These are phyloP conservation scores for Toxoplasma gondii DNA, from an alignment of 169 alveolate species.

Conservation along the genomic window DNA sequence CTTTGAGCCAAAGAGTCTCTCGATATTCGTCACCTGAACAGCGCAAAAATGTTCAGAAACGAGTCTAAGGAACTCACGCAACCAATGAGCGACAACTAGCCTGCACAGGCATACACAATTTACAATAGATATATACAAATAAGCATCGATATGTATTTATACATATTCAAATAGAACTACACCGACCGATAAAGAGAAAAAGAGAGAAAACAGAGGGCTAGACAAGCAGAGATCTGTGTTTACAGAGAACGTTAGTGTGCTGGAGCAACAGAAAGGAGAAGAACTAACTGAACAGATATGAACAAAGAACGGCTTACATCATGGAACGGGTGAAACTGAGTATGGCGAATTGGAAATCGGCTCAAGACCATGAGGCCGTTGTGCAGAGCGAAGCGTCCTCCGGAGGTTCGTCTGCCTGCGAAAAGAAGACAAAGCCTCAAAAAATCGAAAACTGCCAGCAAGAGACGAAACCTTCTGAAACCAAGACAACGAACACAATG, in stretches of 20 bases:
- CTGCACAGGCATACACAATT: too few species aligned
- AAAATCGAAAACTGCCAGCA: background rate
- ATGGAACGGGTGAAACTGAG: slow-evolving; percentile 85
- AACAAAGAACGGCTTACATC: slow-evolving; percentile 65
- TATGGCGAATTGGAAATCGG: slow-evolving; percentile 85
- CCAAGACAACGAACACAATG: too few species aligned
- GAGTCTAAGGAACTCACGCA: background rate
- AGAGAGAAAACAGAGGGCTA: background rate
- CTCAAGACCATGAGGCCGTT: slow-evolving; percentile 89
- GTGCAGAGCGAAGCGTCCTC: slow-evolving; percentile 80
- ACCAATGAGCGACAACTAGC: too few species aligned
- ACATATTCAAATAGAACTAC: background rate
- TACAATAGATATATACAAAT: too few species aligned
- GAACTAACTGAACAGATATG: background rate
- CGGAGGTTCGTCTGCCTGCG: slow-evolving; percentile 62
- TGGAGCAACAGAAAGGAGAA: too few species aligned
- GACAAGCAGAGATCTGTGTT: too few species aligned
- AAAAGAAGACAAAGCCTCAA: background rate
- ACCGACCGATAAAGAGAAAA: background rate
- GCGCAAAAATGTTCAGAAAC: background rate
- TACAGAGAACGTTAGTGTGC: too few species aligned
- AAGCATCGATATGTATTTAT: background rate
- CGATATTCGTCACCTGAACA: slow-evolving; percentile 84
- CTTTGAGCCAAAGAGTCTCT: slow-evolving; percentile 85
- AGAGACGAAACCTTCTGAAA: too few species aligned